These are phyloP conservation scores for Arctostaphylos glauca DNA, from an alignment of 148 eudicot species.

Conservation along the genomic window DNA sequence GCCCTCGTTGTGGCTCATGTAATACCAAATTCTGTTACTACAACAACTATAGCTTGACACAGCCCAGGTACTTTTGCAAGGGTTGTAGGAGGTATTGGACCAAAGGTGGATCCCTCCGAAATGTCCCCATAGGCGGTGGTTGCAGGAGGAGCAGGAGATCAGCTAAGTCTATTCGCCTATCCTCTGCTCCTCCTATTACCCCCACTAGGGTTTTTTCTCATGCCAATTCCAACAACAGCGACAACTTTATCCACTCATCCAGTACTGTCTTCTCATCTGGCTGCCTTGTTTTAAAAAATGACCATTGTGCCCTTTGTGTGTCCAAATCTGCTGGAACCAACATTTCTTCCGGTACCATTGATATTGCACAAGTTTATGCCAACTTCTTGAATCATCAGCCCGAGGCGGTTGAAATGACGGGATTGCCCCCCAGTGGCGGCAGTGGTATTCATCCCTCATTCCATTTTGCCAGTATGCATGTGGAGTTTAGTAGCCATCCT, in stretches of 20 bases:
- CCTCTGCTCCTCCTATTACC: background rate
- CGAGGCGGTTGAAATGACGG: background rate
- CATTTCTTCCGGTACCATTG: slow-evolving; percentile 16
- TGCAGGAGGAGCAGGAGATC: slow-evolving; percentile 45
- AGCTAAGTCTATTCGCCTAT: background rate
- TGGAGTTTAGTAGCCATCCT: background rate
- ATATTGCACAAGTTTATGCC: slow-evolving; percentile 37
- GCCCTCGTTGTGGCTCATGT: slow-evolving; percentile 59
- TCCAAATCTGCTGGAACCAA: background rate
- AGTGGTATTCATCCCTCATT: background rate
- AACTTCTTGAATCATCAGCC: slow-evolving; percentile 32
- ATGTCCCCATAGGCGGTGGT: slow-evolving; percentile 57
- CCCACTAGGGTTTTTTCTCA: background rate
- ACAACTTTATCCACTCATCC: background rate
- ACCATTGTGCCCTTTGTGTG: background rate
- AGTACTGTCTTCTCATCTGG: background rate
- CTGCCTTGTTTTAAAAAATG: background rate
- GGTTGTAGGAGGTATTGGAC: slow-evolving; percentile 62
- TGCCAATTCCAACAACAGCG: background rate
- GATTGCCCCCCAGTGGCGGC: background rate
- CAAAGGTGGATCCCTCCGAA: slow-evolving; percentile 56
- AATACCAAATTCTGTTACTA: slow-evolving; percentile 65
- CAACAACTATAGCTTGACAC: slow-evolving; percentile 61
- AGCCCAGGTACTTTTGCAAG: slow-evolving; percentile 64
- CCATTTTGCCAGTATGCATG: background rate